Evolutionary conservation across 164 flowering plant genomes (phyloP), one percentile per base, ranked within the genome.

Genomic region (Paratinospora sagittata): DNA sequence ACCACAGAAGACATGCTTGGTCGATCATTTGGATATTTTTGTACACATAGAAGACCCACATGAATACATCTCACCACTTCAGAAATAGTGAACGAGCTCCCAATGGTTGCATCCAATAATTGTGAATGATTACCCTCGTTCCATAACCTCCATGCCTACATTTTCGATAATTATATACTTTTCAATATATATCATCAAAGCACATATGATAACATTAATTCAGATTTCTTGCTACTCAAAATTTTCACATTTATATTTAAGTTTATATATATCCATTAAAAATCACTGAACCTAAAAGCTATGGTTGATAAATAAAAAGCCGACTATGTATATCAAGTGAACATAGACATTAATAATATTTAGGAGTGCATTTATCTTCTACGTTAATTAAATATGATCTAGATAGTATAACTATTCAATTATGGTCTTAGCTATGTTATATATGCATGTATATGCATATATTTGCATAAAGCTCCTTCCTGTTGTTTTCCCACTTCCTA

Each of bases 1-100:
- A 24, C 58, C 70, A 67, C 70, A 2, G 57, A 26, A 13, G 70
- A 67, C 70, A 67, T 37, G n/a, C 16, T 67, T 37, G 67, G 67
- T 2, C 67, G 23, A 36, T 65, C 67, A 7, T 36, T 45, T 65
- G 67, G 3, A 9, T 13, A 19, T 36, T 65, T 11, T 21, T 65
- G 67, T 23, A 65, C 45, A 11, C 67, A 65, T 21, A 65, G 19
- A 9, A 65, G 67, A n/a, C 67, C 67, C 24, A 65, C 67, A 6
- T 65, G 67, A 8, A 65, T 65, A 21, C 67, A 65, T 65, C 67
- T 65, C 47, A 36, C 1, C 47, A 65, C 67, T 65, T 65, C 27
- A 36, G 26, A 17, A 0, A 7, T 12, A 19, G 26, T 4, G 26
- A 0, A 19, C 8, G 67, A 36, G 41, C 37, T 41, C 24, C 24